phyloP scores from a whole-genome alignment of 805 yeast genomes.

The Metschnikowia amazonensis region DNA sequence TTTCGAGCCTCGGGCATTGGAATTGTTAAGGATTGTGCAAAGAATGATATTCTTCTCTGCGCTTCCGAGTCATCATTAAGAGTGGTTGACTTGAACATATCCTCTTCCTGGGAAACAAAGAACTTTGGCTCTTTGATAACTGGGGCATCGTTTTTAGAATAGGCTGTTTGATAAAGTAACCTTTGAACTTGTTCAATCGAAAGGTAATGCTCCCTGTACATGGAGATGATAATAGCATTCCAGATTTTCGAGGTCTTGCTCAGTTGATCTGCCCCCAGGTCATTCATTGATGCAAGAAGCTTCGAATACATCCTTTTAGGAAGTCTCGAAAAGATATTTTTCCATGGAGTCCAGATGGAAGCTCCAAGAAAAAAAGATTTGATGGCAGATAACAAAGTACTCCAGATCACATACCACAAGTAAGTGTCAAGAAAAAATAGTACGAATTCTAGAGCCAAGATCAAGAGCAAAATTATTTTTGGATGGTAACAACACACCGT shows the following conservation, averaged over 20 bases:
- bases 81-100: constrained; percentile 52
- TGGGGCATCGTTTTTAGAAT: constrained; percentile 32
- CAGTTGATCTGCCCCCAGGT: constrained; percentile 34
- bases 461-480: constrained; percentile 47
- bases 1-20: constrained; percentile 70
- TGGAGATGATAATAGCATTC: constrained; percentile 79
- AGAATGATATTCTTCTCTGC: constrained; percentile 75
- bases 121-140: constrained; percentile 57
- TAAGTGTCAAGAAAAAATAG: constrained; percentile 79
- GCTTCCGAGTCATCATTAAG: constrained; percentile 71
- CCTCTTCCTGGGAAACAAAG: constrained; percentile 81
- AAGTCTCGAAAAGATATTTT: constrained; percentile 68
- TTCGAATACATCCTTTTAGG: constrained; percentile 76
- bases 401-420: constrained; percentile 82
- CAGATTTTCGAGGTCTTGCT: constrained; percentile 60
- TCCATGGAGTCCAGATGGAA: constrained; percentile 88
- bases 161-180: constrained; percentile 54
- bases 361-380: constrained; percentile 72
- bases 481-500: constrained; percentile 57
- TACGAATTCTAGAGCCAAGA: constrained; percentile 59
- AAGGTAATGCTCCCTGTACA: constrained; percentile 77
- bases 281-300: constrained; percentile 34
- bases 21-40: constrained; percentile 85
- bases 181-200: constrained; percentile 70
- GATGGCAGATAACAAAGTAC: constrained; percentile 66